Percentiles rank a stretch among this genome's conserved stretches.
phyloP scores from a whole-genome alignment of 2,329 filamentous ascomycete species.

The Amylocarpus encephaloides region DNA sequence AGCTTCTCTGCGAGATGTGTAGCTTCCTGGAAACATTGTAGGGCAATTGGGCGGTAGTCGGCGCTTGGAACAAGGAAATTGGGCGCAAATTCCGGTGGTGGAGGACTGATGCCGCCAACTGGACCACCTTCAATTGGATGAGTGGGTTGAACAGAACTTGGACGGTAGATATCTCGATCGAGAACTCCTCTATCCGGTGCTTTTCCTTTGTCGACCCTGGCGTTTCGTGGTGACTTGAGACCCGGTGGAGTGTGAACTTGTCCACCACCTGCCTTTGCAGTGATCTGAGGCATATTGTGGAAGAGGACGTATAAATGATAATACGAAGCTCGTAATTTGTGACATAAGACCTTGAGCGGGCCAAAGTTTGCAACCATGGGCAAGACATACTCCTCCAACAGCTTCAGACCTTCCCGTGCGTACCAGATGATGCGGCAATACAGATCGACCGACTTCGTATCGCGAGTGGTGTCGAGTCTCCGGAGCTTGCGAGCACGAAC shows the following conservation, averaged over 20 bases:
- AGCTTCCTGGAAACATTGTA: conserved; percentile 73
- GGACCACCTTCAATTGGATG: conserved; percentile 36
- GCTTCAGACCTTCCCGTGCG: conserved; percentile 79
- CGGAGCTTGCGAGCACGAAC: conserved; percentile 77
- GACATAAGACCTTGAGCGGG: conserved; percentile 82
- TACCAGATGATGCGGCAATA: conserved; percentile 95
- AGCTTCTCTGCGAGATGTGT: conserved; percentile 65
- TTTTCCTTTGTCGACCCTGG: conserved; percentile 29
- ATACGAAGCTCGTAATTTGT: conserved; percentile 89
- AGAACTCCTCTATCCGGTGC: conserved; percentile 22
- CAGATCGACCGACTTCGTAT: conserved; percentile 73
- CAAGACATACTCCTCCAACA: conserved; percentile 81
- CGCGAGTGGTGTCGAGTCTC: conserved; percentile 69
- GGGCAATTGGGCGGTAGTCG: conserved; percentile 78
- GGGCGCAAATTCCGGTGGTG: conserved; percentile 41
- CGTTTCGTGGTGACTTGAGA: conserved; percentile 24
- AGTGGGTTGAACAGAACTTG: conserved; percentile 30
- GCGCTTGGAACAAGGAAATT: conserved; percentile 74
- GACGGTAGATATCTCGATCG: conserved; percentile 18
- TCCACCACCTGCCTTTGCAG: conserved; percentile 17
- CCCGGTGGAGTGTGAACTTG: conserved; percentile 36
- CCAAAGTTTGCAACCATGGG: conserved; percentile 73
- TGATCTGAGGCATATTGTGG: conserved; percentile 77
- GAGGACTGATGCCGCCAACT: conserved; percentile 40
- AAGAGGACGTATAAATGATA: conserved; percentile 97